phyloP scores from a whole-genome alignment of 306 rosid species.

The Castanea sativa region DNA sequence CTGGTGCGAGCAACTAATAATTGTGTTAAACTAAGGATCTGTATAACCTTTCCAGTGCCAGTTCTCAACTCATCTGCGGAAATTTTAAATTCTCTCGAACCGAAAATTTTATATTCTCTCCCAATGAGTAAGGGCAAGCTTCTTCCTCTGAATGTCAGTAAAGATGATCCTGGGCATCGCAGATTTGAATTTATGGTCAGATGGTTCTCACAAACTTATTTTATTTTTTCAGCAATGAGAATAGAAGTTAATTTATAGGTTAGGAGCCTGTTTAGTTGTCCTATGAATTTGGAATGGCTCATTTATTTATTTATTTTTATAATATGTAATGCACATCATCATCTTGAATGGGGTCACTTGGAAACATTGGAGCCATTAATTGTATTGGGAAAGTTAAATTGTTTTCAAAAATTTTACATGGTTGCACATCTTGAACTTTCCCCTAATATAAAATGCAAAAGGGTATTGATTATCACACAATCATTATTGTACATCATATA shows the following conservation, averaged over 20 bases:
- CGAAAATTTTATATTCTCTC: neutral
- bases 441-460: too few species aligned
- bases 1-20: conserved; percentile 77
- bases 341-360: too few species aligned
- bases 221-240: neutral
- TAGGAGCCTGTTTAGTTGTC: neutral
- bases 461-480: too few species aligned
- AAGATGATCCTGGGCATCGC: conserved; percentile 44
- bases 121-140: conserved; percentile 57
- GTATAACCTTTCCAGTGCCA: conserved; percentile 69
- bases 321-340: conserved; percentile 16
- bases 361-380: too few species aligned
- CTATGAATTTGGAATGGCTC: neutral
- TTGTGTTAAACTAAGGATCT: conserved; percentile 48
- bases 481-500: too few species aligned
- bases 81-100: conserved; percentile 35
- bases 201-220: conserved; percentile 8
- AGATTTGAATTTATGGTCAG: conserved; percentile 82
- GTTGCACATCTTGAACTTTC: neutral
- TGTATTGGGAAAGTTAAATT: neutral
- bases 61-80: conserved; percentile 74
- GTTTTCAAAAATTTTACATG: neutral
- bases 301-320: too few species aligned
- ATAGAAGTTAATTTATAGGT: neutral
- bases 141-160: conserved; percentile 27